Conservation (phyloP, 140 eudicot species). For the Anethum foeniculum region DNA sequence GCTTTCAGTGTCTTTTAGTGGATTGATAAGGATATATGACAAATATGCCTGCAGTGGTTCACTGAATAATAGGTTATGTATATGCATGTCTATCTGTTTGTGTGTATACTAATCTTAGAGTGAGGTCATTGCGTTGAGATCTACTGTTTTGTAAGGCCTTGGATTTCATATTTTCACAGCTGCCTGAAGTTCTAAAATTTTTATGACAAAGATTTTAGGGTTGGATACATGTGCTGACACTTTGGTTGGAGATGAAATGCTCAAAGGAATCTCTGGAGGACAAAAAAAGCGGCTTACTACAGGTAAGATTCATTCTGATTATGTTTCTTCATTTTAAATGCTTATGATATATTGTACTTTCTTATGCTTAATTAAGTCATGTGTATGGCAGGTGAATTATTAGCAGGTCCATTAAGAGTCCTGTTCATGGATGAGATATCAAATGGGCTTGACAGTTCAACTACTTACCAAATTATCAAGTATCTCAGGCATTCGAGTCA, state of each 20-base stretch:
- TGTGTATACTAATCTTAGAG: not conserved
- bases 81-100: not conserved
- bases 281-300: constrained; percentile 97
- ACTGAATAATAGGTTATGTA: not conserved
- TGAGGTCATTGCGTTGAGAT: not conserved
- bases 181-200: constrained; percentile 28
- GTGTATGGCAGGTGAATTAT: constrained; percentile 60
- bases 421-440: constrained; percentile 97
- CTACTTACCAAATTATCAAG: constrained; percentile 74
- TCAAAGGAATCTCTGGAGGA: constrained; percentile 94
- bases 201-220: constrained; percentile 77
- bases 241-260: constrained; percentile 95
- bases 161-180: constrained; percentile 5
- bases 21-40: not conserved
- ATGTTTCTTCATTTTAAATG: constrained; percentile 5
- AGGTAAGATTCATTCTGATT: constrained; percentile 30
- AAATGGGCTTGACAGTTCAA: constrained; percentile 93
- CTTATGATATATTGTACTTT: not conserved
- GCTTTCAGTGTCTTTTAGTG: not conserved
- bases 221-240: constrained; percentile 89
- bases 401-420: constrained; percentile 83
- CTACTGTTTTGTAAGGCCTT: not conserved
- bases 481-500: constrained; percentile 83
- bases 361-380: constrained; percentile 14
- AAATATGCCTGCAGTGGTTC: not conserved